A percentile compares a stretch with the other conserved stretches of the same genome.
These are phyloP conservation scores for Auriscalpium microsporum DNA, from an alignment of 768 basidiomycete species.

Conservation along the genomic window DNA sequence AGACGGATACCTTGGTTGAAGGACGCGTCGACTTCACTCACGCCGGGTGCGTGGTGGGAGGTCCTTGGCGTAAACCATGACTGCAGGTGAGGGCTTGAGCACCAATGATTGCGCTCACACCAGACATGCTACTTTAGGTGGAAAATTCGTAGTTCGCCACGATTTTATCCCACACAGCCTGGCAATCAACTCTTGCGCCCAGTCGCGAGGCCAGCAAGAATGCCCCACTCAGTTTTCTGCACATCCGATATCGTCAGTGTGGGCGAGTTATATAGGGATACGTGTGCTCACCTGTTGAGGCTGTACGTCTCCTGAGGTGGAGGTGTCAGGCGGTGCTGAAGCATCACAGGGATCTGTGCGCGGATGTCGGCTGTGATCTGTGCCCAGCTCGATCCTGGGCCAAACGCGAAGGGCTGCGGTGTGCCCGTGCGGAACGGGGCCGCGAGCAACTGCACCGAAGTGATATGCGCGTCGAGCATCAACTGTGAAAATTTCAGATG, in stretches of 20 bases:
- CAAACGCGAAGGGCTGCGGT: slow-evolving; percentile 73
- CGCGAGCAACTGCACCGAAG: slow-evolving; percentile 77
- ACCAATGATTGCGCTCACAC: no score
- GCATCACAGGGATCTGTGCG: slow-evolving; percentile 81
- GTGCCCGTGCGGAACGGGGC: slow-evolving; percentile 69
- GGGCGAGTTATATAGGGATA: neutral
- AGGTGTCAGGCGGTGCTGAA: slow-evolving; percentile 79
- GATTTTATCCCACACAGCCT: slow-evolving; percentile 65
- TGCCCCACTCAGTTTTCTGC: slow-evolving; percentile 73
- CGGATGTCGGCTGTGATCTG: slow-evolving; percentile 73
- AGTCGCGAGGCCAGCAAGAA: slow-evolving; percentile 75
- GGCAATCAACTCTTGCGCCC: slow-evolving; percentile 65
- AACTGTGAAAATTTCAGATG: slow-evolving; percentile 29
- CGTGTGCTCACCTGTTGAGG: slow-evolving; percentile 60
- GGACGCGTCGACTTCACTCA: no score
- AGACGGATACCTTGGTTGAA: no score
- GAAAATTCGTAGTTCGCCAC: slow-evolving; percentile 32
- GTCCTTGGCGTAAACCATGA: no score
- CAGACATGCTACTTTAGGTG: neutral
- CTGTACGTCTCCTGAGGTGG: slow-evolving; percentile 94
- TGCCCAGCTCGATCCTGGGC: slow-evolving; percentile 52
- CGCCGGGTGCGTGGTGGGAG: no score
- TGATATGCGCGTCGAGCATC: slow-evolving; percentile 83
- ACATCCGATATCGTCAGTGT: neutral
- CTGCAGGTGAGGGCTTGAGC: no score